Conservation (phyloP, 2,329 filamentous ascomycete genomes). For the Aureobasidium sp. region DNA sequence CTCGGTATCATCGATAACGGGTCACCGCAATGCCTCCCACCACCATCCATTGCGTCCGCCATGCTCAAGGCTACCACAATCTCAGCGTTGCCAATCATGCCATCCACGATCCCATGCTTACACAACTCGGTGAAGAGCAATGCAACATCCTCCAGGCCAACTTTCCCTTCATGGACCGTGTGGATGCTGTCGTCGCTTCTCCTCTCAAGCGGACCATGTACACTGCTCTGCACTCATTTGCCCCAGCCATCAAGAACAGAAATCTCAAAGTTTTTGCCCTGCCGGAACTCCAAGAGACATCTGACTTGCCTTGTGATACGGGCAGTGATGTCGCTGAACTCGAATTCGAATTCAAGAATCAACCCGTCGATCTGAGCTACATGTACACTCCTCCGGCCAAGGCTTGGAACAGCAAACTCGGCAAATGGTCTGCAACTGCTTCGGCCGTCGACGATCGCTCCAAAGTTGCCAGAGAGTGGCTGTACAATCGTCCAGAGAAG, state of each 20-base stretch:
- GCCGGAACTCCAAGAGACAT: slow-evolving; percentile 73
- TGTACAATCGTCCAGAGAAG: slow-evolving; percentile 50
- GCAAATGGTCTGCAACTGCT: slow-evolving; percentile 40
- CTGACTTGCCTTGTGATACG: slow-evolving; percentile 66
- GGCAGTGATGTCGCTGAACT: slow-evolving; percentile 55
- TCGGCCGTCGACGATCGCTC: slow-evolving; percentile 55
- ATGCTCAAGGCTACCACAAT: slow-evolving; percentile 75
- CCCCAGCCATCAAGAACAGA: slow-evolving; percentile 43
- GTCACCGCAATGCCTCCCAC: slow-evolving; percentile 20
- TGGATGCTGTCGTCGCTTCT: slow-evolving; percentile 69
- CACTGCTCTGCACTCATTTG: slow-evolving; percentile 67
- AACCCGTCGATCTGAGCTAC: slow-evolving; percentile 55
- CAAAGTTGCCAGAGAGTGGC: slow-evolving; percentile 50
- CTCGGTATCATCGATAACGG: not conserved
- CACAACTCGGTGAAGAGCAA: slow-evolving; percentile 67
- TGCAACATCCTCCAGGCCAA: slow-evolving; percentile 54
- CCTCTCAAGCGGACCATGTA: slow-evolving; percentile 75
- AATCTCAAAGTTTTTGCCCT: slow-evolving; percentile 55
- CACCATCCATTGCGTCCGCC: slow-evolving; percentile 62
- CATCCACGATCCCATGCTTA: slow-evolving; percentile 72
- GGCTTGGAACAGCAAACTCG: slow-evolving; percentile 65
- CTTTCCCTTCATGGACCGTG: slow-evolving; percentile 59
- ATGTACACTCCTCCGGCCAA: slow-evolving; percentile 42
- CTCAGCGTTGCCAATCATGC: slow-evolving; percentile 60
- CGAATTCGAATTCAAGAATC: slow-evolving; percentile 52